phyloP scores from a whole-genome alignment of 2,329 filamentous ascomycete genomes.

The Teratosphaeria pseudoeucalypti region DNA sequence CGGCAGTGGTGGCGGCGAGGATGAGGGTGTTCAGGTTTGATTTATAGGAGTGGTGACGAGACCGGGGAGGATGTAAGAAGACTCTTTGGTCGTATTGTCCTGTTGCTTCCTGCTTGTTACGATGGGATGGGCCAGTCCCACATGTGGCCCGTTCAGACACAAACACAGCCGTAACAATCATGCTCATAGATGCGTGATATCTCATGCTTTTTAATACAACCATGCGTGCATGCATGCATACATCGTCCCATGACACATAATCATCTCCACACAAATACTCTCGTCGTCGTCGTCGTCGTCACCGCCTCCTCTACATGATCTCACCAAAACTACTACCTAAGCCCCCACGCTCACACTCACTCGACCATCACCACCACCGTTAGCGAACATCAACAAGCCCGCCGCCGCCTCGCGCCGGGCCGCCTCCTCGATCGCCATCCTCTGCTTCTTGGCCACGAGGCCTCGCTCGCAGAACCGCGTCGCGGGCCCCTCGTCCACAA shows the following conservation, averaged over 20 bases:
- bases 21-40: background rate
- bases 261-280: background rate
- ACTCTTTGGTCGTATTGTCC: background rate
- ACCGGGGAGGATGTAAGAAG: background rate
- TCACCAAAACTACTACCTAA: background rate
- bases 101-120: background rate
- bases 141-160: background rate
- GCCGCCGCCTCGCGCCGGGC: conserved; percentile 24
- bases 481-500: conserved; percentile 65
- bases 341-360: conserved; percentile 6
- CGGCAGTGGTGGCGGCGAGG: background rate
- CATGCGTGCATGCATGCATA: background rate
- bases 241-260: background rate
- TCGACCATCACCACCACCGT: background rate
- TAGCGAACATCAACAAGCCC: conserved; percentile 19
- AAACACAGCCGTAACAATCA: background rate
- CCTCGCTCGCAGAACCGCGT: conserved; percentile 35
- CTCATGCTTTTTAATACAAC: background rate
- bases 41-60: background rate
- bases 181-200: background rate
- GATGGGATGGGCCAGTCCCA: too few species aligned
- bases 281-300: background rate
- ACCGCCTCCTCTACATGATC: background rate
- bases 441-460: conserved; percentile 38
- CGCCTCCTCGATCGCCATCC: conserved; percentile 32